Conservation (phyloP, 1,284 basidiomycete species). For the Anthracocystis setariae region DNA sequence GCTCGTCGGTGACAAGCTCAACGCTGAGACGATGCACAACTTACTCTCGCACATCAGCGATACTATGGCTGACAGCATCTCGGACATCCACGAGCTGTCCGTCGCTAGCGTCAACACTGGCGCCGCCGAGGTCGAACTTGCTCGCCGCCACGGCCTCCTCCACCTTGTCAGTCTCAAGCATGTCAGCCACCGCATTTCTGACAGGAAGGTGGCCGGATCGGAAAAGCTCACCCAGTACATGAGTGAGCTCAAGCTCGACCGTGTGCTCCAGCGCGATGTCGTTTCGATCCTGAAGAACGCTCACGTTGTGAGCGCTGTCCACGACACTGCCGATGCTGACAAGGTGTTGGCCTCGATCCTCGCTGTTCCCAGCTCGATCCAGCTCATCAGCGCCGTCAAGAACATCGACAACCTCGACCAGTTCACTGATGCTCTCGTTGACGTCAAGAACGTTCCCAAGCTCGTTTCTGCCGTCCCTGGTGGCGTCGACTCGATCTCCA, state of each 20-base stretch:
- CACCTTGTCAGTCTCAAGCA: neutral
- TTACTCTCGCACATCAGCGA: constrained; percentile 12
- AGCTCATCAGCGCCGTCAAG: constrained; percentile 13
- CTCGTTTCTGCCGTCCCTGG: constrained; percentile 15
- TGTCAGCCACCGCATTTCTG: constrained; percentile 4
- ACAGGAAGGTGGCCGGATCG: constrained; percentile 9
- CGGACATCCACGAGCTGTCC: constrained; percentile 8
- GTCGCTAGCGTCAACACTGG: neutral
- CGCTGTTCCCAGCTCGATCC: constrained; percentile 7
- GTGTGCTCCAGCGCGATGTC: constrained; percentile 14
- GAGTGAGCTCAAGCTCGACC: constrained; percentile 6
- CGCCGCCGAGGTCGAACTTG: neutral
- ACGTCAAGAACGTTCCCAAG: constrained; percentile 13
- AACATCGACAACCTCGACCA: constrained; percentile 12
- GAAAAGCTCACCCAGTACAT: constrained; percentile 8
- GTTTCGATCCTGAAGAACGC: constrained; percentile 13
- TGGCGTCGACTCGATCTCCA: constrained; percentile 9
- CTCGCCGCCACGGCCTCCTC: constrained; percentile 3
- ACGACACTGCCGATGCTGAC: constrained; percentile 16
- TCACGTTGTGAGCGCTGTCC: constrained; percentile 12
- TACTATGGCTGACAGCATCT: constrained; percentile 3
- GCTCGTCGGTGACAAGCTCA: constrained; percentile 15
- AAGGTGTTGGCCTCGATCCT: constrained; percentile 14
- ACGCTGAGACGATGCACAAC: constrained; percentile 1
- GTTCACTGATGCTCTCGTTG: constrained; percentile 22